Percentiles rank a stretch among this genome's conserved stretches.
These are phyloP conservation scores for Terfezia claveryi DNA, from an alignment of 495 filamentous ascomycete species.

Conservation along the genomic window DNA sequence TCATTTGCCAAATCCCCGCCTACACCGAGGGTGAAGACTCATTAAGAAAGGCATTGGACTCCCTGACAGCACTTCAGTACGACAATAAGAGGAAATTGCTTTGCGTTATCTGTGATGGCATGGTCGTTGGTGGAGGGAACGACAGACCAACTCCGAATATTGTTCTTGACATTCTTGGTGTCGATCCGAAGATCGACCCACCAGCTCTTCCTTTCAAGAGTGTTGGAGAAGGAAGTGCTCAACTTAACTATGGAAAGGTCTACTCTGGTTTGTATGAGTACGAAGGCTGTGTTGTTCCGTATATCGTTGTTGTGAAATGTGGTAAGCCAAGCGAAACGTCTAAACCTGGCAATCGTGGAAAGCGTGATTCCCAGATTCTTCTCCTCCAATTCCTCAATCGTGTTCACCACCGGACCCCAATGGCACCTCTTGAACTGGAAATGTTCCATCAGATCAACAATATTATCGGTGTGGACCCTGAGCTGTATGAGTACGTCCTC, in stretches of 20 bases:
- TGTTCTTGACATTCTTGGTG: constrained; percentile 86
- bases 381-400: constrained; percentile 82
- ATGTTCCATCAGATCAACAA: constrained; percentile 99
- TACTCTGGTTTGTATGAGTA: constrained; percentile 96
- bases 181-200: constrained; percentile 90
- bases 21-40: constrained; percentile 97
- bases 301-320: constrained; percentile 85
- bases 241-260: constrained; percentile 95
- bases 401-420: constrained; percentile 77
- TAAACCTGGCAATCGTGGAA: constrained; percentile 93
- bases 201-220: constrained; percentile 82
- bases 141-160: constrained; percentile 95
- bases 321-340: constrained; percentile 92
- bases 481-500: constrained; percentile 89
- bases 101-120: constrained; percentile 80
- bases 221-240: constrained; percentile 70
- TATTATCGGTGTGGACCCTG: constrained; percentile 91
- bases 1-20: constrained; percentile 92
- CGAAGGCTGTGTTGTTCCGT: constrained; percentile 74
- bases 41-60: constrained; percentile 76
- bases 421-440: constrained; percentile 89
- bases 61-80: constrained; percentile 78
- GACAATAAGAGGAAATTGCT: constrained; percentile 95
- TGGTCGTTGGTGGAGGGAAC: constrained; percentile 92
- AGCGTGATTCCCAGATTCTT: constrained; percentile 86